These are phyloP conservation scores for Trichoderma cornu-damae DNA, from an alignment of 2,329 filamentous ascomycete genomes.

Conservation along the genomic window DNA sequence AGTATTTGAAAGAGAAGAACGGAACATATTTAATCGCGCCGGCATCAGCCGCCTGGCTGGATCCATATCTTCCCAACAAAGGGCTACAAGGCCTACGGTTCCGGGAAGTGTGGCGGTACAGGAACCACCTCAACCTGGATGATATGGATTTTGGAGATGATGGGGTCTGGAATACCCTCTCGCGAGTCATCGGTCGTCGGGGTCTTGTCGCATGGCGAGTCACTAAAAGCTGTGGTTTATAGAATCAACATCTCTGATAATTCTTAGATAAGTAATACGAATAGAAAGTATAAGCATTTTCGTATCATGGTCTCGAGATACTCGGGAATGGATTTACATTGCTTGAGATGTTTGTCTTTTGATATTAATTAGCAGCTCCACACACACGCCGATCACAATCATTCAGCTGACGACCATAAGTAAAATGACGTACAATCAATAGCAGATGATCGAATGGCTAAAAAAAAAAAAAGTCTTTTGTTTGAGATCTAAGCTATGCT, in stretches of 20 bases:
- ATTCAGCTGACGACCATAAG: neutral
- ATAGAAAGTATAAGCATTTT: neutral
- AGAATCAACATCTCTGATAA: neutral
- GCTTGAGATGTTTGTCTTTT: neutral
- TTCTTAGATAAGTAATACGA: neutral
- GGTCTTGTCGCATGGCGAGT: conserved; percentile 60
- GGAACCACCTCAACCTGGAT: conserved; percentile 68
- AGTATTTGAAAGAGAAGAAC: conserved; percentile 56
- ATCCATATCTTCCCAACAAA: conserved; percentile 57
- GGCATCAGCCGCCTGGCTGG: conserved; percentile 64
- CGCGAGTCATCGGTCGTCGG: conserved; percentile 59
- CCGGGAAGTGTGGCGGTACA: conserved; percentile 64
- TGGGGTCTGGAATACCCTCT: conserved; percentile 66
- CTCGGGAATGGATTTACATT: too few species aligned
- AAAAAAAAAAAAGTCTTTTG: conserved; percentile 5
- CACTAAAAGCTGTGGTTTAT: conserved; percentile 51
- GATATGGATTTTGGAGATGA: conserved; percentile 76
- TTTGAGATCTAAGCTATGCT: conserved; percentile 18
- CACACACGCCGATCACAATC: neutral
- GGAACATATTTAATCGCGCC: conserved; percentile 70
- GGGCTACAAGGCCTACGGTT: conserved; percentile 57
- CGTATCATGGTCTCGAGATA: neutral
- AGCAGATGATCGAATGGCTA: neutral
- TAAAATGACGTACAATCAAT: neutral
- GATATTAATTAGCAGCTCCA: neutral